These are phyloP conservation scores for Ephemerocybe angulata DNA, from an alignment of 768 basidiomycete genomes.

Conservation along the genomic window DNA sequence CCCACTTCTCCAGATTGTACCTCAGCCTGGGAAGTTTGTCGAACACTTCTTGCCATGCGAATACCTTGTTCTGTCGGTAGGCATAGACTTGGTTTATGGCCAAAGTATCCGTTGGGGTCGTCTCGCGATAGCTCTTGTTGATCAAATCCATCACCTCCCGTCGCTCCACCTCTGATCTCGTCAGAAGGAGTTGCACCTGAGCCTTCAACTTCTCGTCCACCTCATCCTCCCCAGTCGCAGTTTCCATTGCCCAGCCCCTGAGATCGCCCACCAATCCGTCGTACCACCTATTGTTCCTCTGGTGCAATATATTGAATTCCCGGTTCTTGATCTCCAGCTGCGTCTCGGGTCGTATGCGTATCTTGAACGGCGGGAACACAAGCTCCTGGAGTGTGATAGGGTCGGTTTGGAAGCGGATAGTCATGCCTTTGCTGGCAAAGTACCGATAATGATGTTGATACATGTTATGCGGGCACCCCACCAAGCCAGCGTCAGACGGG, in stretches of 20 bases:
- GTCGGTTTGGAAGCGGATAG: conserved; percentile 85
- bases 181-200: conserved; percentile 64
- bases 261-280: conserved; percentile 71
- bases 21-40: conserved; percentile 77
- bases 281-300: conserved; percentile 73
- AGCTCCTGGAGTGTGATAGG: conserved; percentile 80
- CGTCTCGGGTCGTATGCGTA: conserved; percentile 81
- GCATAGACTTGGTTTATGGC: conserved; percentile 84
- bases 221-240: conserved; percentile 74
- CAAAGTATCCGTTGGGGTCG: conserved; percentile 78
- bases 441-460: conserved; percentile 91
- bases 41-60: conserved; percentile 95
- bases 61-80: conserved; percentile 87
- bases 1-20: conserved; percentile 42
- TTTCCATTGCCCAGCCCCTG: conserved; percentile 72
- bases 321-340: conserved; percentile 87
- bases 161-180: conserved; percentile 70
- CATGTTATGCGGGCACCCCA: conserved; percentile 93
- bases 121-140: conserved; percentile 76
- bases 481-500: conserved; percentile 77
- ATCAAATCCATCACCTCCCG: conserved; percentile 70
- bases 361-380: conserved; percentile 82
- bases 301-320: conserved; percentile 78
- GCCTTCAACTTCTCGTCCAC: conserved; percentile 57
- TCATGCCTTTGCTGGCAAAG: conserved; percentile 80